Evolutionary conservation across 2,329 filamentous ascomycete genomes (phyloP).

Genomic region (Calycina herbarum): DNA sequence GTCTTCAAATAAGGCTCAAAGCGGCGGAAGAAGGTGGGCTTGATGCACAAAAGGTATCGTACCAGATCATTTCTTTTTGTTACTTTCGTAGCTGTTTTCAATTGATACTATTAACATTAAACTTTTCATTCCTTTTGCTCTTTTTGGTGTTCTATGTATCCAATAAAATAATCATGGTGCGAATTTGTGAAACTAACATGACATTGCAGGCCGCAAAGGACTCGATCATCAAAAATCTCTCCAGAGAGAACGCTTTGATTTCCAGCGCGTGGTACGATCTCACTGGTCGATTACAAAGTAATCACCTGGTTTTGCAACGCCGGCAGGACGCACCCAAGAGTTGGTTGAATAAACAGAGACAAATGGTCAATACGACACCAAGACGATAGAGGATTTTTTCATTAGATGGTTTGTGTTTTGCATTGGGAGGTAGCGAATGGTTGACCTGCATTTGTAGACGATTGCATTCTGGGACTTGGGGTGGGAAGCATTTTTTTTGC

Average conservation of each 20-base stretch:
- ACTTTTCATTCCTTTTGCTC: neutral
- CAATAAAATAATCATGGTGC: neutral
- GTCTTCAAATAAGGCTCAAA: conserved; percentile 34
- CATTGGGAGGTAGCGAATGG: conserved; percentile 16
- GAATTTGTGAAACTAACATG: neutral
- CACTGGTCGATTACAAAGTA: conserved; percentile 75
- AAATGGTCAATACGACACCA: conserved; percentile 56
- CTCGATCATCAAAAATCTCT: conserved; percentile 55
- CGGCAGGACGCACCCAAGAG: conserved; percentile 74
- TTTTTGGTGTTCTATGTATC: neutral
- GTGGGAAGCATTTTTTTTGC: conserved; percentile 6
- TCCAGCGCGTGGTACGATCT: conserved; percentile 86
- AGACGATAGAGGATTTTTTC: conserved; percentile 27
- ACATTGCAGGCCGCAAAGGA: conserved; percentile 33
- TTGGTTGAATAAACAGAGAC: conserved; percentile 82
- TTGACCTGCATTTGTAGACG: neutral
- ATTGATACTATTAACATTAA: neutral
- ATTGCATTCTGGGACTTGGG: conserved; percentile 10
- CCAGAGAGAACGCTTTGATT: conserved; percentile 77
- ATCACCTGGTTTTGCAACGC: conserved; percentile 75
- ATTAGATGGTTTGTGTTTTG: conserved; percentile 4
- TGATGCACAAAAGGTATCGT: conserved; percentile 37
- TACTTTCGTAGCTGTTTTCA: conserved; percentile 10
- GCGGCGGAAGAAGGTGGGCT: conserved; percentile 28
- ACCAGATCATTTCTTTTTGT: conserved; percentile 21